These are phyloP conservation scores for Thielaviopsis euricoi DNA, from an alignment of 2,329 filamentous ascomycete species.

Conservation along the genomic window DNA sequence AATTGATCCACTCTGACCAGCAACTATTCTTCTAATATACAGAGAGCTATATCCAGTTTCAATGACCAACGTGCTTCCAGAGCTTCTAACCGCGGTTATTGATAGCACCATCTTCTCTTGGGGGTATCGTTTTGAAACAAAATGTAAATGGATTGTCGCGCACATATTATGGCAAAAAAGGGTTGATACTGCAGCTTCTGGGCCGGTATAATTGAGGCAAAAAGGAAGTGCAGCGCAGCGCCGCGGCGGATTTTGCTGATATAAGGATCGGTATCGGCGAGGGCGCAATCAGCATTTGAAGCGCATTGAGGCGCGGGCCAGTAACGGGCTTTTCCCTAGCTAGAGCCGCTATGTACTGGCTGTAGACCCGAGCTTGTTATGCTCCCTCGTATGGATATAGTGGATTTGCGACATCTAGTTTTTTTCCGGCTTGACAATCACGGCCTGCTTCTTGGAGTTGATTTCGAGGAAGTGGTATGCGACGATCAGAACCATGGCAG, in stretches of 20 bases:
- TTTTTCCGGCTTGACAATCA: constrained; percentile 6
- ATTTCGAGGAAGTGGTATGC: constrained; percentile 93
- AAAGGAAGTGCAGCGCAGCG: neutral
- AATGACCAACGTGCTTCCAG: constrained; percentile 1
- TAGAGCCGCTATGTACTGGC: neutral
- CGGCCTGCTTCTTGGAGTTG: constrained; percentile 40
- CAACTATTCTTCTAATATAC: neutral
- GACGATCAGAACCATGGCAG: constrained; percentile 82
- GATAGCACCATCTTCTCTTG: constrained; percentile 4
- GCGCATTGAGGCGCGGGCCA: neutral
- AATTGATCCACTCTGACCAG: neutral
- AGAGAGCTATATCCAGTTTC: neutral
- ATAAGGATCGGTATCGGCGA: neutral
- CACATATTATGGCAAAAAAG: neutral
- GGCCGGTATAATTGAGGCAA: neutral
- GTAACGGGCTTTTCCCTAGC: neutral
- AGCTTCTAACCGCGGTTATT: constrained; percentile 2
- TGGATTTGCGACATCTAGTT: constrained; percentile 3
- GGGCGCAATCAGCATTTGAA: neutral
- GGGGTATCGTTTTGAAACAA: constrained; percentile 1
- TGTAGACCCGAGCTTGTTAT: neutral
- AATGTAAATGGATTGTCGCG: neutral
- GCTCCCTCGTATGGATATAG: neutral
- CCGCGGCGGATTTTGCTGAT: neutral
- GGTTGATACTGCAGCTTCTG: neutral